Evolutionary conservation across 805 yeast species (phyloP).

Genomic region (Candida piceae): DNA sequence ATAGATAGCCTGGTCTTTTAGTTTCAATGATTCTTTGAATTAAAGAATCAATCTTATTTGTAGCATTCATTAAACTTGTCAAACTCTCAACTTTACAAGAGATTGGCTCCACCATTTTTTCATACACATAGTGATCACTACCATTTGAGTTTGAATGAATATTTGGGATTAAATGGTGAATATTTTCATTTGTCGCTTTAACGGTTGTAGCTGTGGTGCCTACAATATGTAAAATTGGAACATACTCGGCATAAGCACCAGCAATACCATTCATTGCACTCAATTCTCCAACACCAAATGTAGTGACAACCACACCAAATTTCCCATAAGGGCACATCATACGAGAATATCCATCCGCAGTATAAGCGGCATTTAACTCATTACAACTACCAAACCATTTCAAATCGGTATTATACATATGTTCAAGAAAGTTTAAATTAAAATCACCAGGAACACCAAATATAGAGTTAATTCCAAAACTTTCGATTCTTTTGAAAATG

Average conservation of each 20-base stretch:
- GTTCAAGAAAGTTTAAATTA: slow-evolving; percentile 63
- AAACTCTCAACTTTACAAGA: slow-evolving; percentile 54
- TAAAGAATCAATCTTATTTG: slow-evolving; percentile 63
- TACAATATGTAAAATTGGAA: slow-evolving; percentile 78
- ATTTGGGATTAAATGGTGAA: slow-evolving; percentile 61
- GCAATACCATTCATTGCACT: slow-evolving; percentile 79
- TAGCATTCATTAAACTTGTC: slow-evolving; percentile 39
- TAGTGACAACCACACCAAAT: slow-evolving; percentile 64
- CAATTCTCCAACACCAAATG: slow-evolving; percentile 88
- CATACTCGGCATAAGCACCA: slow-evolving; percentile 78
- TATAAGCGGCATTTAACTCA: slow-evolving; percentile 84
- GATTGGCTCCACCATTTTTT: slow-evolving; percentile 51
- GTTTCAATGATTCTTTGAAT: slow-evolving; percentile 48
- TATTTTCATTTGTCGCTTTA: slow-evolving; percentile 26
- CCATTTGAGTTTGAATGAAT: slow-evolving; percentile 34
- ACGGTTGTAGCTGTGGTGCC: slow-evolving; percentile 57
- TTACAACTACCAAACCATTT: slow-evolving; percentile 83
- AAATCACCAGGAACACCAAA: slow-evolving; percentile 83
- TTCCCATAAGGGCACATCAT: slow-evolving; percentile 36
- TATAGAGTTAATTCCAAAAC: slow-evolving; percentile 51
- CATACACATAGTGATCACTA: slow-evolving; percentile 67
- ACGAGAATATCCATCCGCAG: slow-evolving; percentile 87
- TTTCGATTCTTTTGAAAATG: slow-evolving; percentile 52
- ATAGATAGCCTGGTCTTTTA: slow-evolving; percentile 79
- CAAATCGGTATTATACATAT: slow-evolving; percentile 49